phyloP scores from a whole-genome alignment of 257 asterid species.

The Ehretia macrophylla region DNA sequence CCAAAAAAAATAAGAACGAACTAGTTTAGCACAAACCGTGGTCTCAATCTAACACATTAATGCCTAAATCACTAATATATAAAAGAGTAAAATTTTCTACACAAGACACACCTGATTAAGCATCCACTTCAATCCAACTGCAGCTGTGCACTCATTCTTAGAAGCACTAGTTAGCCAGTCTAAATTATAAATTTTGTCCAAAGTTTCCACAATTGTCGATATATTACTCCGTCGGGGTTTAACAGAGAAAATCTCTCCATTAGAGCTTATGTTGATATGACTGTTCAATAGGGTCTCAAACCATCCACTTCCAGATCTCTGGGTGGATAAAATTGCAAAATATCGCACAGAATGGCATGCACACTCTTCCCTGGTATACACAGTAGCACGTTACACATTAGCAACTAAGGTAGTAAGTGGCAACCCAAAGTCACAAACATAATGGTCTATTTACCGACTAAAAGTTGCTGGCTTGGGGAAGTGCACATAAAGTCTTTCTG shows the following conservation, averaged over 20 bases:
- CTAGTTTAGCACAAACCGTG: too few species aligned
- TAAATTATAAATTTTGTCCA: slow-evolving; percentile 79
- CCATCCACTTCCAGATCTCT: slow-evolving; percentile 98
- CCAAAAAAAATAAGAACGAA: too few species aligned
- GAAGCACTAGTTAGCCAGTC: slow-evolving; percentile 87
- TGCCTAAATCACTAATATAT: background rate
- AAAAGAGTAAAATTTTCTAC: background rate
- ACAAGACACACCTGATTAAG: slow-evolving; percentile 67
- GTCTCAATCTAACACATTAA: too few species aligned
- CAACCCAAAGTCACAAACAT: background rate
- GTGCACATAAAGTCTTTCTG: slow-evolving; percentile 58
- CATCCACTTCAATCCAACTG: slow-evolving; percentile 98
- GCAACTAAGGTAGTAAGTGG: background rate
- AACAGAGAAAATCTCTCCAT: slow-evolving; percentile 90
- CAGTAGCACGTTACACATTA: slow-evolving; percentile 2
- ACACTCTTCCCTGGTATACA: slow-evolving; percentile 67
- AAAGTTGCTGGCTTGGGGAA: slow-evolving; percentile 78
- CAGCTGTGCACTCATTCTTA: slow-evolving; percentile 96
- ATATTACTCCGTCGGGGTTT: slow-evolving; percentile 61
- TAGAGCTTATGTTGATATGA: slow-evolving; percentile 82
- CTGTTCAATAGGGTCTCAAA: slow-evolving; percentile 80
- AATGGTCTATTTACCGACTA: slow-evolving; percentile 44
- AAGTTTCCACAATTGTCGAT: slow-evolving; percentile 62
- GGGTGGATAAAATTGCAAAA: slow-evolving; percentile 85
- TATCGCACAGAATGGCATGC: slow-evolving; percentile 73